Percentiles rank a stretch among this genome's conserved stretches.
phyloP scores from a whole-genome alignment of 148 eudicot species.

The Dysphania ambrosioides region DNA sequence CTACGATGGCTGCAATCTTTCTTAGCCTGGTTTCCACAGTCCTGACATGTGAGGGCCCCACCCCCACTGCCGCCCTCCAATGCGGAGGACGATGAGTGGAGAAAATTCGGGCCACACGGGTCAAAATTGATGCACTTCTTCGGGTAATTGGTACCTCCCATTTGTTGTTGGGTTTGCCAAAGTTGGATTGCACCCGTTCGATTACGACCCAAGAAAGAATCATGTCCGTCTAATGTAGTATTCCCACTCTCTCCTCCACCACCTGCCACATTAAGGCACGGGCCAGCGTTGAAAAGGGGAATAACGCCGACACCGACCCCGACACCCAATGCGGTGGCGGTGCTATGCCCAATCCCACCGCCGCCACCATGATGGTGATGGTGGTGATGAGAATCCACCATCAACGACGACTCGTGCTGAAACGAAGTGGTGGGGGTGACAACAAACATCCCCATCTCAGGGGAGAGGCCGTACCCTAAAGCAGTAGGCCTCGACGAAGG shows the following conservation, averaged over 20 bases:
- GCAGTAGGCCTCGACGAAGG: constrained; percentile 19
- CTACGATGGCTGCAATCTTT: constrained; percentile 82
- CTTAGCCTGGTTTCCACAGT: constrained; percentile 92
- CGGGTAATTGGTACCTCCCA: constrained; percentile 18
- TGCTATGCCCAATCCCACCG: constrained; percentile 7
- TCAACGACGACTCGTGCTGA: constrained; percentile 25
- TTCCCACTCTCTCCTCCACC: constrained; percentile 1
- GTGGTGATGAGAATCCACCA: constrained; percentile 23
- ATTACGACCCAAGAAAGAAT: constrained; percentile 19
- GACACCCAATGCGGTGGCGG: constrained; percentile 36
- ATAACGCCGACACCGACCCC: constrained; percentile 64
- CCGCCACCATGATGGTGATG: constrained; percentile 3
- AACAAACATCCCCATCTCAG: constrained; percentile 72
- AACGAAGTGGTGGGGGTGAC: constrained; percentile 54
- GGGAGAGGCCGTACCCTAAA: constrained; percentile 37
- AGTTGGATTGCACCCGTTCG: constrained; percentile 37
- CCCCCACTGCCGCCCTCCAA: constrained; percentile 20
- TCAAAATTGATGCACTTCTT: constrained; percentile 35
- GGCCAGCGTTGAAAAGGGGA: constrained; percentile 56
- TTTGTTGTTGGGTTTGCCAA: constrained; percentile 38
- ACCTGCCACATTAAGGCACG: constrained; percentile 26
- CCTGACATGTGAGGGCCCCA: constrained; percentile 56
- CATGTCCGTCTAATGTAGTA: constrained; percentile 9
- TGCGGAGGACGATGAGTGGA: background rate
- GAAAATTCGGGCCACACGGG: background rate